These are phyloP conservation scores for Microsporum audouinii DNA, from an alignment of 2,329 filamentous ascomycete species.

Conservation along the genomic window DNA sequence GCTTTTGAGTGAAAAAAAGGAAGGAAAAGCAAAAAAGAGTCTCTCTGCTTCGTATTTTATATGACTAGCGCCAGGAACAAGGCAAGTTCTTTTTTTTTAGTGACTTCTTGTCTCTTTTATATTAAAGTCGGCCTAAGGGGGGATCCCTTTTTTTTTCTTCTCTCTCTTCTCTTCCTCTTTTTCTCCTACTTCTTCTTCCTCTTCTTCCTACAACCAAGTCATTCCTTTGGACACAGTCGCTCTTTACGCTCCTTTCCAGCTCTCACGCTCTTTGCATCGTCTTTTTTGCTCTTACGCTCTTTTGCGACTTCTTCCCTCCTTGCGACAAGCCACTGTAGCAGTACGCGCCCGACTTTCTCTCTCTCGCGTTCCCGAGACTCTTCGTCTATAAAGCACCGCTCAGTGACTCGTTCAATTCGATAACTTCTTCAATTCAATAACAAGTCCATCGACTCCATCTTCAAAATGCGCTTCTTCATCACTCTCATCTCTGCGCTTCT, in stretches of 20 bases:
- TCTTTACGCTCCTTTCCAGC: constrained; percentile 8
- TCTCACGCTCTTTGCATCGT: neutral
- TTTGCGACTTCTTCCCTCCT: constrained; percentile 3
- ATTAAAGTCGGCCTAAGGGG: neutral
- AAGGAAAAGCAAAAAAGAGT: neutral
- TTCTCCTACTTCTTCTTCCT: constrained; percentile 9
- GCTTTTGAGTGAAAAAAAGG: neutral
- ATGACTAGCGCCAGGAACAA: neutral
- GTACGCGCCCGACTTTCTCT: constrained; percentile 7
- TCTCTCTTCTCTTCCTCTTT: neutral
- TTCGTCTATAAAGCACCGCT: neutral
- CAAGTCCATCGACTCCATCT: neutral
- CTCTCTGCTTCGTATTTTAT: neutral
- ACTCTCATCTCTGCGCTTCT: constrained; percentile 26
- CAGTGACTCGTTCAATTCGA: neutral
- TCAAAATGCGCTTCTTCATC: constrained; percentile 29
- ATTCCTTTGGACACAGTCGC: neutral
- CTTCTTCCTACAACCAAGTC: constrained; percentile 8
- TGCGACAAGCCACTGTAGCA: constrained; percentile 7
- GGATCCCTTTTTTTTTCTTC: neutral
- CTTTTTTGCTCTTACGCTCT: neutral
- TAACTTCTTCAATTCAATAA: neutral
- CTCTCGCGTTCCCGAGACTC: neutral
- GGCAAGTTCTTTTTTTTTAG: neutral
- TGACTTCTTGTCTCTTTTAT: neutral